Percentiles rank a stretch among this genome's conserved stretches.
phyloP scores from a whole-genome alignment of 202 grass and related monocot genomes.

The Setaria italica region DNA sequence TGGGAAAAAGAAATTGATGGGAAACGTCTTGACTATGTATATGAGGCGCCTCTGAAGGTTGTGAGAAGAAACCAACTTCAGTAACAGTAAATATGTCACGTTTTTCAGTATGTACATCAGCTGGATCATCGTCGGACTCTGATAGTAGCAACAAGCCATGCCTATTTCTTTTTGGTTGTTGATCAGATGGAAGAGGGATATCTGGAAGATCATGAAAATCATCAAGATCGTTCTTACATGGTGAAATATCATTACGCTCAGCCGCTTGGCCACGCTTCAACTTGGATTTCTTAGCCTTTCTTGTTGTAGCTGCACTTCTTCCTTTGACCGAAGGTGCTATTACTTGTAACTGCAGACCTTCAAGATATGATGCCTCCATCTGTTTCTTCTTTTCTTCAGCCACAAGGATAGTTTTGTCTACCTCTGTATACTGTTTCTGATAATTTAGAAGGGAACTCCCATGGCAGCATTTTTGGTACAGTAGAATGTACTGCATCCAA shows the following conservation, averaged over 20 bases:
- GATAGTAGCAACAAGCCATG: conserved; percentile 58
- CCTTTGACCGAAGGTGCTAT: conserved; percentile 38
- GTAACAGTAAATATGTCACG: conserved; percentile 27
- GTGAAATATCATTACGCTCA: conserved; percentile 58
- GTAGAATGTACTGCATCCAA: conserved; percentile 75
- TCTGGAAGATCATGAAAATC: conserved; percentile 78
- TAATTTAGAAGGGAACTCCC: conserved; percentile 82
- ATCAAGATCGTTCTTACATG: conserved; percentile 76
- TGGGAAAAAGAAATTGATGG: conserved; percentile 28
- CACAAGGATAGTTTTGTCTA: conserved; percentile 71
- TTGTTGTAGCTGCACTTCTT: conserved; percentile 57
- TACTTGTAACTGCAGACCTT: conserved; percentile 55
- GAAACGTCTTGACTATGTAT: conserved; percentile 39
- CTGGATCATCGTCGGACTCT: conserved; percentile 70
- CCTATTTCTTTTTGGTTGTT: conserved; percentile 59
- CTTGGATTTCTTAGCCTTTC: conserved; percentile 71
- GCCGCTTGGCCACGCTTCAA: conserved; percentile 52
- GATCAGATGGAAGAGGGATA: conserved; percentile 47
- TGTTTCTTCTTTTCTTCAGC: conserved; percentile 65
- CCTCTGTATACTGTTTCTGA: conserved; percentile 78
- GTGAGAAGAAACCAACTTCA: conserved; percentile 35
- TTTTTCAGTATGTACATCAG: conserved; percentile 43
- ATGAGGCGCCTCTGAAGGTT: conserved; percentile 33
- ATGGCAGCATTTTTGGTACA: conserved; percentile 70
- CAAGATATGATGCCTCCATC: conserved; percentile 51